Conservation (phyloP, 2,329 filamentous ascomycete species). For the Colletotrichum sp. region DNA sequence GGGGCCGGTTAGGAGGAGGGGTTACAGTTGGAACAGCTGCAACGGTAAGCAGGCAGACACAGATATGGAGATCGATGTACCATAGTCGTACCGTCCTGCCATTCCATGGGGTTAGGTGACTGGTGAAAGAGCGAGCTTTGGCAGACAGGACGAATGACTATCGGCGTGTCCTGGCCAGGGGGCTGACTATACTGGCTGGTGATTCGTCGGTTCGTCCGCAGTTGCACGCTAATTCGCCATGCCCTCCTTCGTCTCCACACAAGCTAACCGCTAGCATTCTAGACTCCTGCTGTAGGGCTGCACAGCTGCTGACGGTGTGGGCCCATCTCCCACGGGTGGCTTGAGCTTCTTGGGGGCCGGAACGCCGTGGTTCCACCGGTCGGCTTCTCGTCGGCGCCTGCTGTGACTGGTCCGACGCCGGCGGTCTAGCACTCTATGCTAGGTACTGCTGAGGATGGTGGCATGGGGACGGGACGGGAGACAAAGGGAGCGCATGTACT, state of each 20-base stretch:
- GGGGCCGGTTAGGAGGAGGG: not conserved
- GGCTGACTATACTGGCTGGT: not conserved
- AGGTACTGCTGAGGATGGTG: not conserved
- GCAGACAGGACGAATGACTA: not conserved
- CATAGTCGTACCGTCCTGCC: not conserved
- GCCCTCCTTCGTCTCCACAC: not conserved
- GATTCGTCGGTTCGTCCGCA: slow-evolving; percentile 3
- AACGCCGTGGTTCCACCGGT: not conserved
- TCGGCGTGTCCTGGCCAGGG: not conserved
- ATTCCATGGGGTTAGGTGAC: not conserved
- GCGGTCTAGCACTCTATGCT: not conserved
- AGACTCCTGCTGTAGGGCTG: slow-evolving; percentile 9
- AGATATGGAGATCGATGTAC: not conserved
- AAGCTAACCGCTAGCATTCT: not conserved
- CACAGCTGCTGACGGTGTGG: slow-evolving; percentile 13
- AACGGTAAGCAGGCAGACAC: not conserved
- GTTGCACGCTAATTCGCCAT: not conserved
- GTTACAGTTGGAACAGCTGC: not conserved
- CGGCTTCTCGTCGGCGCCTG: not conserved
- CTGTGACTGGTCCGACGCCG: not conserved
- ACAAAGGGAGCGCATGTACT: not conserved
- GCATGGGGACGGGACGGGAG: not conserved
- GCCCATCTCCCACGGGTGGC: not conserved
- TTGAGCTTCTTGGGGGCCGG: not conserved
- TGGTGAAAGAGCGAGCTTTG: not conserved